phyloP scores from a whole-genome alignment of 768 basidiomycete species.

The Boletus pseudo-olivaceus region DNA sequence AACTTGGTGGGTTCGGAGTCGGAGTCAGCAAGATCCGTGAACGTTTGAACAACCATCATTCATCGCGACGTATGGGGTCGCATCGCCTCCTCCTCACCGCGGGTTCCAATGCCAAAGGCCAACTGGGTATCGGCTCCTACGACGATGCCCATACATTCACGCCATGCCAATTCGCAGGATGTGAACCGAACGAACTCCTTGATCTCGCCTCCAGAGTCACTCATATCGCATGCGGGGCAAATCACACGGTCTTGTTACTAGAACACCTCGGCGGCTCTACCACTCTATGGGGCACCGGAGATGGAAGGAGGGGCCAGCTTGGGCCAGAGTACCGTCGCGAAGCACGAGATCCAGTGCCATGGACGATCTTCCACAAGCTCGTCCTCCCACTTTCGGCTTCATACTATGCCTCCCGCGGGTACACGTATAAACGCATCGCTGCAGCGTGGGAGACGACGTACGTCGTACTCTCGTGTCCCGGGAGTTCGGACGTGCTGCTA shows the following conservation, averaged over 20 bases:
- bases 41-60: not conserved
- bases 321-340: conserved; percentile 38
- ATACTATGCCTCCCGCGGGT: conserved; percentile 34
- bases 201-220: conserved; percentile 33
- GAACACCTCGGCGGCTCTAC: conserved; percentile 28
- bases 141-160: conserved; percentile 41
- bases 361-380: conserved; percentile 47
- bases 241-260: conserved; percentile 73
- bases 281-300: conserved; percentile 74
- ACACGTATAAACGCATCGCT: conserved; percentile 48
- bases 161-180: conserved; percentile 34
- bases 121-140: conserved; percentile 38
- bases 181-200: conserved; percentile 23
- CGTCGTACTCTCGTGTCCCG: conserved; percentile 50
- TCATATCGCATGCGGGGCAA: conserved; percentile 66
- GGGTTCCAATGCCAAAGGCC: conserved; percentile 49
- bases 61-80: not conserved
- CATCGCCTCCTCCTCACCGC: conserved; percentile 34
- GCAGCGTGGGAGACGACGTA: conserved; percentile 86
- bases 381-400: conserved; percentile 34
- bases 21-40: not conserved
- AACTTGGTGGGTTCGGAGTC: not conserved
- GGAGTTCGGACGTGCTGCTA: conserved; percentile 51
- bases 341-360: conserved; percentile 5
- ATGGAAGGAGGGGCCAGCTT: conserved; percentile 68